phyloP scores from a whole-genome alignment of 345 rosid species.

The Salix koriyanagi region DNA sequence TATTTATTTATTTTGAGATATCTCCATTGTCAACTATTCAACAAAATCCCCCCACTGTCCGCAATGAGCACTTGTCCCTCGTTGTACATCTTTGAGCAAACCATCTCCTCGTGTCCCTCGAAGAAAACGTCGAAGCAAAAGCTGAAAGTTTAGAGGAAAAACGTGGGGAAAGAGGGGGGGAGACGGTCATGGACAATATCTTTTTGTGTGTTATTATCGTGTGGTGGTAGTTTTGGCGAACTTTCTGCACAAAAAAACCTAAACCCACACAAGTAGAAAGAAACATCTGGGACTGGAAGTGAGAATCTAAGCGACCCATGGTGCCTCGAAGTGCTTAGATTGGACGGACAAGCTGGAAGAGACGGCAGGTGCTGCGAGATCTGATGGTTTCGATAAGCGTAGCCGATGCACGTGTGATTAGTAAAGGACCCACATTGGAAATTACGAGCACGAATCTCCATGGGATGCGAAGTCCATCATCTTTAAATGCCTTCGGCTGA shows the following conservation, averaged over 20 bases:
- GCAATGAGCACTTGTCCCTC: neutral
- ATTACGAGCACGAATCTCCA: conserved; percentile 16
- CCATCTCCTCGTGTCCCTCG: neutral
- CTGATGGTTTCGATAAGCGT: conserved; percentile 2
- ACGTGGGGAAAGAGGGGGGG: too few relatives aligned
- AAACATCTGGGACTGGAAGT: neutral
- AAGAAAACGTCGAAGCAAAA: neutral
- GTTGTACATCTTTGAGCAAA: neutral
- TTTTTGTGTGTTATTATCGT: too few relatives aligned
- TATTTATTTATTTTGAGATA: neutral
- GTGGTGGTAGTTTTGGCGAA: too few relatives aligned
- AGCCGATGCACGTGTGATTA: conserved; percentile 32
- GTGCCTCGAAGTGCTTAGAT: neutral
- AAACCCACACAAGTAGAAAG: neutral
- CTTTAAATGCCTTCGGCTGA: conserved; percentile 9
- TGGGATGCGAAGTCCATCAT: neutral
- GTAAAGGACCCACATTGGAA: conserved; percentile 5
- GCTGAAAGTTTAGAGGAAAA: neutral
- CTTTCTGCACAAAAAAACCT: too few relatives aligned
- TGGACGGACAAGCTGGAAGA: neutral
- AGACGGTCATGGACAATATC: too few relatives aligned
- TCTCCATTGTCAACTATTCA: neutral
- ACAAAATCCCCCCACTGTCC: neutral
- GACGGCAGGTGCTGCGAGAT: conserved; percentile 14
- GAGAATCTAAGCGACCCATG: neutral